Conservation (phyloP, 257 asterid species). For the Fraxinus excelsior region DNA sequence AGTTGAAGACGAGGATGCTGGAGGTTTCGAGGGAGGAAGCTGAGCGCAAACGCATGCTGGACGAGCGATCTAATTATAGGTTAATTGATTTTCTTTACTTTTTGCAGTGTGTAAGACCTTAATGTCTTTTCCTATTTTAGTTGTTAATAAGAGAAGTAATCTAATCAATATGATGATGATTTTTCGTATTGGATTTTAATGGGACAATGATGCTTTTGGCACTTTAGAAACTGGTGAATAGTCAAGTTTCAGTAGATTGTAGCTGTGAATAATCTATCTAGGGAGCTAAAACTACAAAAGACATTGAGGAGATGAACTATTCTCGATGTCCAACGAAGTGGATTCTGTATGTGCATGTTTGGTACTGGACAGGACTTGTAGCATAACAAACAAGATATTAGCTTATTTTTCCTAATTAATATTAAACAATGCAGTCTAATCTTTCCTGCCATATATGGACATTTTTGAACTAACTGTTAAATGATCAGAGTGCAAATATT, state of each 20-base stretch:
- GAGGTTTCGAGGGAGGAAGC: slow-evolving; percentile 97
- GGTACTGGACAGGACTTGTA: neutral
- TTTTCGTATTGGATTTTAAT: slow-evolving; percentile 5
- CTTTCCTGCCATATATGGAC: neutral
- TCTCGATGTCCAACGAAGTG: neutral
- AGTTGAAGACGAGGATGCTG: slow-evolving; percentile 85
- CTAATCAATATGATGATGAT: neutral
- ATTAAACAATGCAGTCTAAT: neutral
- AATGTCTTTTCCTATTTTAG: neutral
- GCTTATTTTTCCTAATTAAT: neutral
- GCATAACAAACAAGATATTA: neutral
- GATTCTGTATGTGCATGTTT: neutral
- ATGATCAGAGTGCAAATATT: neutral
- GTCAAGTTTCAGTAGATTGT: slow-evolving; percentile 21
- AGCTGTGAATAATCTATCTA: neutral
- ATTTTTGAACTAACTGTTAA: slow-evolving; percentile 12
- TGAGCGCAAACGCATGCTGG: slow-evolving; percentile 91
- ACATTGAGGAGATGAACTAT: neutral
- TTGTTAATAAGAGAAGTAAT: neutral
- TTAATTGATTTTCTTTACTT: slow-evolving; percentile 15
- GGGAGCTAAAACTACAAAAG: neutral
- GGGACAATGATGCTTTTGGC: slow-evolving; percentile 6
- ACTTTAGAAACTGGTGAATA: slow-evolving; percentile 11
- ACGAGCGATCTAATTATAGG: slow-evolving; percentile 93
- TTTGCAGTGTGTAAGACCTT: neutral